Base-by-base conservation (phyloP, 2,329 filamentous ascomycete genomes). In the Emydomyces testavorans region DNA sequence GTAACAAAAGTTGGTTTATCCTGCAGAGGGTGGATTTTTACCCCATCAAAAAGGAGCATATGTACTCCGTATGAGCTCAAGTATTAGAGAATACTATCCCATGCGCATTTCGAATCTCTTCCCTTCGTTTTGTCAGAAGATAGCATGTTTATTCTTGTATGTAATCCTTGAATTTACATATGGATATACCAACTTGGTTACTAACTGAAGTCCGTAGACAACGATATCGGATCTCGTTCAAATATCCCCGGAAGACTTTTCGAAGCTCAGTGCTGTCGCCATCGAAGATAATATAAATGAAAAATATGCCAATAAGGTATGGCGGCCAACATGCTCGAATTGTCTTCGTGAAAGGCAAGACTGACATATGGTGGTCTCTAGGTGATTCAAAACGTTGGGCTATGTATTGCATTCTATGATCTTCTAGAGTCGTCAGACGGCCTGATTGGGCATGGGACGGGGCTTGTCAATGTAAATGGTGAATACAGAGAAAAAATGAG, bases 221-320 rank as follows among this genome's bases (percentile, higher is more conserved):
- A 94, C 92, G 56, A 81, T 98, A 58, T 83, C 88, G 57, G 92
- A 98, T 71, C 76, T 98, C 57, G 87, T 98, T 56, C 86, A 94
- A 68, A 93, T 98, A 68, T 76, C 79, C 26, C 92, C 92, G 1
- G 78, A 86, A 59, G 85, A 95, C 62, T 94, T 96, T 62, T 77
- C 80, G 52, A 92, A 92, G 66, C 66, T 68, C 54, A 93, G 85
- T 60, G 77, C 79, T 26, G 77, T 88, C 53, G 87, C 88, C 1
- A 86, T 98, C 54, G 88, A 95, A 67, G 89, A 98, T 70, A 92
- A 92, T 59, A 92, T 98, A 69, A 96, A 98, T 64, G 76, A 81
- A 54, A 98, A 98, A 69, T 98, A 95, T 66, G 81, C 90, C 51
- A 95, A 98, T 70, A 92, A 90, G 68, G 83, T 86, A 38, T 15